Base-by-base conservation (phyloP, 148 eudicot species). In the Rhododendron vialii region DNA sequence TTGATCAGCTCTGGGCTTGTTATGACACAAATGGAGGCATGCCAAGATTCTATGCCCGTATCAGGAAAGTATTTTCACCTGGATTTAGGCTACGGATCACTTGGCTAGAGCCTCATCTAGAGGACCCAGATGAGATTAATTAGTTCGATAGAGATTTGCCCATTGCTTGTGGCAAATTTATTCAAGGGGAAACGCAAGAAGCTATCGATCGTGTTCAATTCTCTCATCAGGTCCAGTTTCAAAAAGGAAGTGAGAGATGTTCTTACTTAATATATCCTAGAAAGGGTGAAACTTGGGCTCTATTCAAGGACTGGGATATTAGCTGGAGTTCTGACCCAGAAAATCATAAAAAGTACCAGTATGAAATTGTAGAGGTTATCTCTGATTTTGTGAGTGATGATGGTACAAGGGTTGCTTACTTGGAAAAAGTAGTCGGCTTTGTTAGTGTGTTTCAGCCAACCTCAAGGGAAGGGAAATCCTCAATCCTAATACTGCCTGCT, bases 1-100 rank as follows among this genome's bases (percentile, higher is more conserved):
- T 85, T 55, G 84, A 74, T 84, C 92, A 90, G 55, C 41, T 89
- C 51, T 92, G 92, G 92, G 91, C 92, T 71, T 85, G 88, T 81
- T 92, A 88, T 87, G 94, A 89, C 79, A 38, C 87, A 33, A n/a
- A 48, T n/a, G 92, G 89, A 85, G 88, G 88, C 74, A 89, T 92
- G 94, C 94, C 94, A 48, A 90, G 94, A 88, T 92, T 90, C 81
- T 92, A 92, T 80, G 92, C 92, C 5, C 85, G 81, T 83, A 78
- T 92, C 41, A 85, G 78, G 81, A 89, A 85, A 65, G 90, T 88
- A 33, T 50, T 30, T 75, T 24, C 53, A 38, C 41, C 88, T 71
- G 88, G 48, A 51, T 92, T 89, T 80, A 83, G 84, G 69, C 48
- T 92, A 55, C 73, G 45, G 71, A 85, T 92, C 63, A 87, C 88